phyloP scores from a whole-genome alignment of 2,329 filamentous ascomycete genomes.

The Emericellopsis cladophorae region DNA sequence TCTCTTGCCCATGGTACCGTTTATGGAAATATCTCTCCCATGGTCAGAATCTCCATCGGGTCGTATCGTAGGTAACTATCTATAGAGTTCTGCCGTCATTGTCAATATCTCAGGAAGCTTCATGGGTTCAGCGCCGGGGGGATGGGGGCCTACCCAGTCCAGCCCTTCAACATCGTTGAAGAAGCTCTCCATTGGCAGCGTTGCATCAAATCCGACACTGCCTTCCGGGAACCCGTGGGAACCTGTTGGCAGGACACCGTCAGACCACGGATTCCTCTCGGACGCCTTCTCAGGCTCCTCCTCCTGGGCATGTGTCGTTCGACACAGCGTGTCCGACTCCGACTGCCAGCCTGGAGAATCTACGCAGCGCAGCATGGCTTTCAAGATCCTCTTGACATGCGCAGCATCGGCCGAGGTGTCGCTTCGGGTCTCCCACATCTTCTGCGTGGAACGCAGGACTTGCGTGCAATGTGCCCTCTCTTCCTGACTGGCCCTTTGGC shows the following conservation, averaged over 20 bases:
- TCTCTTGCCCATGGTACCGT: background rate
- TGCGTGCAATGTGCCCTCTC: constrained; percentile 20
- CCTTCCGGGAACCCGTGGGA: constrained; percentile 1
- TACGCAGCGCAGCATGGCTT: constrained; percentile 26
- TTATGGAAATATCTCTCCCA: background rate
- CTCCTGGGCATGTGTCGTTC: too few relatives aligned
- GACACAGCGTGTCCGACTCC: too few relatives aligned
- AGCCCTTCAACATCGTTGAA: constrained; percentile 17
- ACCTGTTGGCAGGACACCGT: too few relatives aligned
- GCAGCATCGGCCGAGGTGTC: constrained; percentile 25
- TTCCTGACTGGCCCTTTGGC: constrained; percentile 6
- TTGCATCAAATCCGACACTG: constrained; percentile 16
- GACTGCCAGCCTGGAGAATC: constrained; percentile 7
- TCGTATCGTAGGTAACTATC: constrained; percentile 12
- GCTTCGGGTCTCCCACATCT: constrained; percentile 27
- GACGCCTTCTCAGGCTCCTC: too few relatives aligned
- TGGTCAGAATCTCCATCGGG: background rate
- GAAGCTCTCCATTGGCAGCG: constrained; percentile 22
- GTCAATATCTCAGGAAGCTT: background rate
- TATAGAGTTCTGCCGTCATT: constrained; percentile 10
- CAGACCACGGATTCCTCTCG: too few relatives aligned
- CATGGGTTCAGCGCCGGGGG: background rate
- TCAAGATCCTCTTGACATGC: constrained; percentile 27
- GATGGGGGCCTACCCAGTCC: constrained; percentile 23
- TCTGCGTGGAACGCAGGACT: constrained; percentile 24